A percentile compares a stretch with the other conserved stretches of the same genome.
phyloP scores from a whole-genome alignment of 345 rosid species.

The Eucalyptus sideroxylon region DNA sequence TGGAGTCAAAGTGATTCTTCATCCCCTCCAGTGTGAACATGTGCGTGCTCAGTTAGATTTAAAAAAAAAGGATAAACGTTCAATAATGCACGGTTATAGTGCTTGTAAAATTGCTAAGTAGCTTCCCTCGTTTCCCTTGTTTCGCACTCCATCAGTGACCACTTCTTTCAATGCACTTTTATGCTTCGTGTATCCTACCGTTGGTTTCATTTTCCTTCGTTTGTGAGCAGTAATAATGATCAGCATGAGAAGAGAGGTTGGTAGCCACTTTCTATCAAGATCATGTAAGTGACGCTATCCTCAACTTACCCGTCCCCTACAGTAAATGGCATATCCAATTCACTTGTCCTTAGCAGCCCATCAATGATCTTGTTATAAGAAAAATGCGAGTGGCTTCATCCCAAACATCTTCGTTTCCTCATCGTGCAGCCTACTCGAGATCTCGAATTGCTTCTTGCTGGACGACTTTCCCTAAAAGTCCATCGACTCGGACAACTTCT shows the following conservation, averaged over 20 bases:
- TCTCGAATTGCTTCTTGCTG: conserved; percentile 19
- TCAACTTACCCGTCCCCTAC: conserved; percentile 5
- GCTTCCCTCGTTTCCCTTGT: not conserved
- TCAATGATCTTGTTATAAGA: conserved; percentile 73
- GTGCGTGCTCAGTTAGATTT: not conserved
- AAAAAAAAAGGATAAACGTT: not conserved
- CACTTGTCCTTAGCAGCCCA: conserved; percentile 25
- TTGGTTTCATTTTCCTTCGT: not conserved
- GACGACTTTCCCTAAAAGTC: too few relatives aligned
- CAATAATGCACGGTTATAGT: not conserved
- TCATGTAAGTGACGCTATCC: too few relatives aligned
- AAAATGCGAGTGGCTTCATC: conserved; percentile 47
- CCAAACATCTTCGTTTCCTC: conserved; percentile 83
- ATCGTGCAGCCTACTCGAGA: conserved; percentile 79
- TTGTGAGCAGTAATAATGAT: not conserved
- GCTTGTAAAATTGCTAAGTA: not conserved
- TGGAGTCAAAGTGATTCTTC: conserved; percentile 25
- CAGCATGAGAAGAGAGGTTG: too few relatives aligned
- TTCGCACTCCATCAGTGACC: not conserved
- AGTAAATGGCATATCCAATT: too few relatives aligned
- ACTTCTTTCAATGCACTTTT: not conserved
- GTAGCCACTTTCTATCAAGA: too few relatives aligned
- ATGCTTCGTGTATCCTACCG: not conserved
- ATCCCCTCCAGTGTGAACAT: not conserved
- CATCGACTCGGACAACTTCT: conserved; percentile 49